Base-by-base conservation (phyloP, 2,329 filamentous ascomycete genomes). In the Hyphodiscus sp. region DNA sequence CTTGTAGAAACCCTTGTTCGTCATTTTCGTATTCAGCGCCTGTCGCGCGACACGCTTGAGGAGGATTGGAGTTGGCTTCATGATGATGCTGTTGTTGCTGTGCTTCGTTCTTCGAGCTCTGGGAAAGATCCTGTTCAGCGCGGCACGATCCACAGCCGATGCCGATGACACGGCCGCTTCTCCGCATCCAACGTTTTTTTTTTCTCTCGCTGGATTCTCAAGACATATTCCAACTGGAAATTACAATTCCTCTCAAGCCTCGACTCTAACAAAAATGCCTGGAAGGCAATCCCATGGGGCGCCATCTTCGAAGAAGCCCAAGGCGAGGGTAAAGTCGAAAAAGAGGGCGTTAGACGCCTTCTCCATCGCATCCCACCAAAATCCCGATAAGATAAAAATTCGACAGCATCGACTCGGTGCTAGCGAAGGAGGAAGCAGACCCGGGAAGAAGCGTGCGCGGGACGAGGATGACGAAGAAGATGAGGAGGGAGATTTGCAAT, bases 1-100 rank as follows among this genome's bases (percentile, higher is more conserved):
- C 79, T 97, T 97, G 83, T 99, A 99, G 82, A 86, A 99, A 63
- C 91, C 92, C 68, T 90, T 89, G 70, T 87, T 88, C 69, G 92
- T 86, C 72, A 94, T 86, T 74, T 99, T 99, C 62, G 92, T 95
- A 13, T 89, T 96, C 67, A 99, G 81, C 50, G 80, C 79, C 55
- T 91, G 76, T 67, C 92, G 90, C 71, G 85, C 81, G 66, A 90
- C 80, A 54, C 81, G 80, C 69, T 83, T 76, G 63, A 80, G 78
- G 65, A 95, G 83, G 59, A 75, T 70, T 65, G 81, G 76, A 16
- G 87, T 88, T 52, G 87, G 81, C 69, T 82, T 79, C 83, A 88
- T 89, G 51, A 49, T 89, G 51, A 49, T 62, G 50, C 50, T 41
- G 46, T 51, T 26, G 44, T 38, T 46, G 33, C 43, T 49, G 19